These are phyloP conservation scores for Coniochaeta pulveracea DNA, from an alignment of 2,329 filamentous ascomycete genomes.

Conservation along the genomic window DNA sequence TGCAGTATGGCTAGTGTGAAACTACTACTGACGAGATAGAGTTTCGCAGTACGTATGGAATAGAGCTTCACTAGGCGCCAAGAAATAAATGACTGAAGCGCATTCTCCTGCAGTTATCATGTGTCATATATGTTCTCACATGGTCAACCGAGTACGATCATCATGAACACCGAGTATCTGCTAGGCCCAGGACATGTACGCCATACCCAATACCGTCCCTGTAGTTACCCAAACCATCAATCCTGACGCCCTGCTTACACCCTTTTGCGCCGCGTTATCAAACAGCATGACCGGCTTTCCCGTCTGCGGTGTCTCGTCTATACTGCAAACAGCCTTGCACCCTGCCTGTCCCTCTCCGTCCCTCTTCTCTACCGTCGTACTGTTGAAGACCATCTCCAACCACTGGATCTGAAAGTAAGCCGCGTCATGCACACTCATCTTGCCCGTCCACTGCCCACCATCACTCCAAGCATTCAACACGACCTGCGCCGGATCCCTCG, in stretches of 20 bases:
- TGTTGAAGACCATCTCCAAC: slow-evolving; percentile 49
- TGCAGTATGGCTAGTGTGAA: too few species aligned
- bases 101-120: too few species aligned
- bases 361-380: slow-evolving; percentile 4
- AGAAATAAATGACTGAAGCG: too few species aligned
- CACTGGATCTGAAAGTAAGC: slow-evolving; percentile 50
- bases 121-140: too few species aligned
- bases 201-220: slow-evolving; percentile 2
- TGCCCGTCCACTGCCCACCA: slow-evolving; percentile 47
- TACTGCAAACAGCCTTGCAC: slow-evolving; percentile 20
- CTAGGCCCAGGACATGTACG: neutral
- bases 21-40: too few species aligned
- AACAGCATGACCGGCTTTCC: slow-evolving; percentile 27
- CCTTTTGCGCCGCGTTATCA: slow-evolving; percentile 7
- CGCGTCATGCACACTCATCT: slow-evolving; percentile 37
- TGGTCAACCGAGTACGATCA: too few species aligned
- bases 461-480: slow-evolving; percentile 52
- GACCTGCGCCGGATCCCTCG: slow-evolving; percentile 37
- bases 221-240: slow-evolving; percentile 8
- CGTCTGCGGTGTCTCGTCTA: slow-evolving; percentile 20
- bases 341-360: slow-evolving; percentile 6
- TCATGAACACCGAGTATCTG: too few species aligned
- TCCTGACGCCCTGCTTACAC: neutral
- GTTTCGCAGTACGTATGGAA: too few species aligned
- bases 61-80: too few species aligned